Evolutionary conservation across 202 grass and related monocot species (phyloP).

Genomic region (Zizania palustris): DNA sequence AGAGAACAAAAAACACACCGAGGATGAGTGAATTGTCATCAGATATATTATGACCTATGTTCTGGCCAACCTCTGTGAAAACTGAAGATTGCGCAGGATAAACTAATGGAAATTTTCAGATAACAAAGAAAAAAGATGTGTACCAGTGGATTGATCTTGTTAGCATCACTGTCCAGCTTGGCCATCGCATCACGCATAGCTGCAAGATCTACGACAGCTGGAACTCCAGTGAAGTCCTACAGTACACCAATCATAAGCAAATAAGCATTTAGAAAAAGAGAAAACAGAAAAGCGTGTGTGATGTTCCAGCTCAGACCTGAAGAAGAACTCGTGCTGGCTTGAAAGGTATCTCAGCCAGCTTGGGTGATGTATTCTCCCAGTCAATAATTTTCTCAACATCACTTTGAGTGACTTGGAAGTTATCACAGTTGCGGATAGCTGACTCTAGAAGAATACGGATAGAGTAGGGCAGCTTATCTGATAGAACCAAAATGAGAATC

Average conservation of each 20-base stretch:
- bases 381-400: conserved; percentile 99
- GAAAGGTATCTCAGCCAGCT: conserved; percentile 93
- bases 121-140: conserved; percentile 33
- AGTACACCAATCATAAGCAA: conserved; percentile 32
- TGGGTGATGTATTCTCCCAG: conserved; percentile 94
- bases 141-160: conserved; percentile 96
- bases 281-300: neutral
- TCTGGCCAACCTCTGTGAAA: neutral
- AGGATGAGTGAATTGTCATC: neutral
- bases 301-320: conserved; percentile 62
- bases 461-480: conserved; percentile 94
- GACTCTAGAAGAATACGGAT: conserved; percentile 94
- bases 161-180: conserved; percentile 85
- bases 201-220: conserved; percentile 96
- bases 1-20: conserved; percentile 3
- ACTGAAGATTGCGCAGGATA: neutral
- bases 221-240: conserved; percentile 96
- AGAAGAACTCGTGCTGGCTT: conserved; percentile 98
- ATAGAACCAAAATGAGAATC: conserved; percentile 28
- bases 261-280: conserved; percentile 16
- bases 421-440: conserved; percentile 93
- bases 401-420: conserved; percentile 80
- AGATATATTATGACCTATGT: conserved; percentile 17
- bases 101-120: conserved; percentile 23
- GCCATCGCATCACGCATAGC: conserved; percentile 97